These are phyloP conservation scores for Aspergillus hancockii DNA, from an alignment of 495 filamentous ascomycete species.

Conservation along the genomic window DNA sequence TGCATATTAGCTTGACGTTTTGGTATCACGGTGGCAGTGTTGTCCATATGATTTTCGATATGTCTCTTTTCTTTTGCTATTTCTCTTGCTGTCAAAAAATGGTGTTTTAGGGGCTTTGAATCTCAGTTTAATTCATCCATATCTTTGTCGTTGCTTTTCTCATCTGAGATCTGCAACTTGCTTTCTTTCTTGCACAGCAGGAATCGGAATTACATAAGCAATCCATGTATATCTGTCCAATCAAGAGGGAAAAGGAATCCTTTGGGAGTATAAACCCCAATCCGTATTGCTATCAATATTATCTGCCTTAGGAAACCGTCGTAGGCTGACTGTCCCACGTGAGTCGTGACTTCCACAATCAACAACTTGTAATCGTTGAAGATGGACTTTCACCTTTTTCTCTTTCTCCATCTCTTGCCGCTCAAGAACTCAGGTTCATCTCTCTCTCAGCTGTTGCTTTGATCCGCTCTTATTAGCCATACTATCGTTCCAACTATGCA, in stretches of 20 bases:
- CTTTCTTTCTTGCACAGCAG: conserved; percentile 37
- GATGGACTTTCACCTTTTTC: neutral
- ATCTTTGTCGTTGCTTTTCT: neutral
- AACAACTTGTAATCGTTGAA: neutral
- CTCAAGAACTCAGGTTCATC: neutral
- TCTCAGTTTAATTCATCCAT: conserved; percentile 12
- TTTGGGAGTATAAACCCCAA: neutral
- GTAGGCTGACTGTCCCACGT: neutral
- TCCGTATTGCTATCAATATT: neutral
- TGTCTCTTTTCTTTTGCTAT: conserved; percentile 22
- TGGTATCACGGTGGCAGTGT: conserved; percentile 1
- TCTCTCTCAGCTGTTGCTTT: neutral
- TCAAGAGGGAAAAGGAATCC: conserved; percentile 1
- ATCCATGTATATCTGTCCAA: conserved; percentile 16
- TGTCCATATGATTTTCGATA: conserved; percentile 6
- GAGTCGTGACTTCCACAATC: neutral
- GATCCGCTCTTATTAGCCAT: neutral
- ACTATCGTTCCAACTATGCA: neutral
- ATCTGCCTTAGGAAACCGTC: neutral
- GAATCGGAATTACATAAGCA: conserved; percentile 44
- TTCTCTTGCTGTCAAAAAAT: conserved; percentile 24
- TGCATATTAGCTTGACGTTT: conserved; percentile 1
- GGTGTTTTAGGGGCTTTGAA: conserved; percentile 42
- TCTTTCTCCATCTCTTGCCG: neutral
- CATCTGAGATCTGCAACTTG: conserved; percentile 50